A percentile compares a stretch with the other conserved stretches of the same genome.
These are phyloP conservation scores for Dothideomycetidae sp. DNA, from an alignment of 2,329 filamentous ascomycete species.

Conservation along the genomic window DNA sequence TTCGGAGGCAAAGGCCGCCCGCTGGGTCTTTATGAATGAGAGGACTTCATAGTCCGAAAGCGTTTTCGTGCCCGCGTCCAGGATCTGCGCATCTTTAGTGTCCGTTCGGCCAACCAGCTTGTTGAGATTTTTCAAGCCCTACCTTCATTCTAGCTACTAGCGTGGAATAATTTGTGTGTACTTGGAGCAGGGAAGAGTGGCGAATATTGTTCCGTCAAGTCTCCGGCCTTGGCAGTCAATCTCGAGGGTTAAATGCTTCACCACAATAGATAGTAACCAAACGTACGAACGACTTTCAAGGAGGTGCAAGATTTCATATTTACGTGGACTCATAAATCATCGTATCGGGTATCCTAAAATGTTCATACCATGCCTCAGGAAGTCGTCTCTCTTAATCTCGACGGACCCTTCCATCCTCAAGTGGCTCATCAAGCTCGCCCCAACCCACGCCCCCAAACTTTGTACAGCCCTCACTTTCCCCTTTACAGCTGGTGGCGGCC, in stretches of 20 bases:
- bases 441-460: constrained; percentile 59
- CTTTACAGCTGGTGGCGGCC: constrained; percentile 30
- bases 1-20: constrained; percentile 15
- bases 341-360: background rate
- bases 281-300: too few relatives aligned
- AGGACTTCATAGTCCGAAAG: constrained; percentile 24
- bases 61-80: constrained; percentile 23
- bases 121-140: too few relatives aligned
- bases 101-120: too few relatives aligned
- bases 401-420: constrained; percentile 55
- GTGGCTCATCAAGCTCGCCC: constrained; percentile 55
- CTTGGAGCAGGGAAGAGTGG: too few relatives aligned
- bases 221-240: background rate
- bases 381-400: constrained; percentile 56
- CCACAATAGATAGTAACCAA: too few relatives aligned
- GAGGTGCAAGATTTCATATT: too few relatives aligned
- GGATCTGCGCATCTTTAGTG: constrained; percentile 15
- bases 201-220: too few relatives aligned
- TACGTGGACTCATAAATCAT: background rate
- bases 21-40: constrained; percentile 20
- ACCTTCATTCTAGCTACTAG: too few relatives aligned
- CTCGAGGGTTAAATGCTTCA: too few relatives aligned
- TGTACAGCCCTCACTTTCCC: constrained; percentile 52
- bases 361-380: constrained; percentile 47
- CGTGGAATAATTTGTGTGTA: too few relatives aligned